phyloP scores from a whole-genome alignment of 2,329 filamentous ascomycete genomes.

The Blastomyces silverae region DNA sequence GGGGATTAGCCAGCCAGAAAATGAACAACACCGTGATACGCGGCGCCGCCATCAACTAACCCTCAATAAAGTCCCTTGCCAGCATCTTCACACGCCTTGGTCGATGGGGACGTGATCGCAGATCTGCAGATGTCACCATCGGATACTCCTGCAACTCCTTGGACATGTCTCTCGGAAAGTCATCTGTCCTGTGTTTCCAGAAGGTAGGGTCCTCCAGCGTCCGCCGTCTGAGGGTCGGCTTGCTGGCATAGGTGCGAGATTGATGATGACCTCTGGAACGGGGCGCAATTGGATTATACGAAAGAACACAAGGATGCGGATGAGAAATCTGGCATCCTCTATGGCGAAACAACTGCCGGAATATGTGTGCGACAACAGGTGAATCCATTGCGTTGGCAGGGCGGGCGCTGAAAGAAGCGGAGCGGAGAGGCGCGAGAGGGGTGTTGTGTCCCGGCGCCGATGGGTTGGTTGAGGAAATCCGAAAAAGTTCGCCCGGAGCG shows the following conservation, averaged over 20 bases:
- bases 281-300: constrained; percentile 20
- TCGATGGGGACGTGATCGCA: constrained; percentile 65
- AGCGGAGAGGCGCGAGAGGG: constrained; percentile 21
- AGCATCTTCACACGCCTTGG: constrained; percentile 92
- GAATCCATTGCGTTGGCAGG: constrained; percentile 62
- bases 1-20: constrained; percentile 13
- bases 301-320: constrained; percentile 29
- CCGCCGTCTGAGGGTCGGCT: constrained; percentile 34
- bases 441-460: constrained; percentile 18
- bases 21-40: not conserved
- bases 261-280: constrained; percentile 25
- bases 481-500: constrained; percentile 14
- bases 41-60: constrained; percentile 37
- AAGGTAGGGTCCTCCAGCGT: constrained; percentile 53
- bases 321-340: constrained; percentile 55
- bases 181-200: constrained; percentile 78
- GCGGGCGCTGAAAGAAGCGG: constrained; percentile 16
- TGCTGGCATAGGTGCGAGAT: constrained; percentile 32
- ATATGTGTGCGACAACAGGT: constrained; percentile 66
- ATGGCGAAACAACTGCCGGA: constrained; percentile 77
- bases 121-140: constrained; percentile 71
- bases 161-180: constrained; percentile 67
- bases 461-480: constrained; percentile 13
- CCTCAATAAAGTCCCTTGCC: constrained; percentile 94
- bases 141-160: constrained; percentile 79